A percentile compares a stretch with the other conserved stretches of the same genome.
Evolutionary conservation across 2,329 filamentous ascomycete species (phyloP).

Genomic region (Plenodomus tracheiphilus): DNA sequence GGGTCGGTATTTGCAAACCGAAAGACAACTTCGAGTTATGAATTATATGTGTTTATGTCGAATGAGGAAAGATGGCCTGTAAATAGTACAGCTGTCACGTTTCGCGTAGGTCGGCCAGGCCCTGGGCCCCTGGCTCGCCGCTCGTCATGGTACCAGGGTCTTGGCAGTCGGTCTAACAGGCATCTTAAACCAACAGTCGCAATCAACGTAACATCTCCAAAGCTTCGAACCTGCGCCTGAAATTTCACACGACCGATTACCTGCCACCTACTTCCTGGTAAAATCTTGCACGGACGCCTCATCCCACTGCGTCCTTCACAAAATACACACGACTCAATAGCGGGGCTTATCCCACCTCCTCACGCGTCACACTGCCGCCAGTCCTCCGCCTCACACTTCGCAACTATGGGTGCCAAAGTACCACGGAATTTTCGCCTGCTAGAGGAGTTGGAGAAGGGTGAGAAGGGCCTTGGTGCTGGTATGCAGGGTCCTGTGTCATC

Average conservation of each 20-base stretch:
- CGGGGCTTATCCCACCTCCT: conserved; percentile 38
- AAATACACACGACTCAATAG: conserved; percentile 22
- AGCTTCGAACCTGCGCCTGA: conserved; percentile 10
- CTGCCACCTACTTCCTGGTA: neutral
- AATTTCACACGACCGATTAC: neutral
- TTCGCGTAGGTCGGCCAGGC: conserved; percentile 22
- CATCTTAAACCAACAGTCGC: conserved; percentile 14
- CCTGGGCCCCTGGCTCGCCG: conserved; percentile 10
- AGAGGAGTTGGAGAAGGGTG: conserved; percentile 97
- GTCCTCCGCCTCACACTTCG: conserved; percentile 10
- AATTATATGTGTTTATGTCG: conserved; percentile 17
- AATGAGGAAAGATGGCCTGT: conserved; percentile 6
- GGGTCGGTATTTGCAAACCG: conserved; percentile 18
- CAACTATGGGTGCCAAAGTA: conserved; percentile 71
- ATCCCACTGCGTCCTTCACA: conserved; percentile 4
- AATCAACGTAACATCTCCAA: conserved; percentile 7
- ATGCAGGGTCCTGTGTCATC: conserved; percentile 25
- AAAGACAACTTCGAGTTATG: conserved; percentile 5
- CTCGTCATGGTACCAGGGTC: conserved; percentile 14
- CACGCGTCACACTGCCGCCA: conserved; percentile 18
- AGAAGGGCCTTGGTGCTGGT: conserved; percentile 95
- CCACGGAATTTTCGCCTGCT: conserved; percentile 95
- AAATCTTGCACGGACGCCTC: neutral
- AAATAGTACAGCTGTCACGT: conserved; percentile 15
- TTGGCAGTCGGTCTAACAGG: conserved; percentile 11